phyloP scores from a whole-genome alignment of 1,139 yeast genomes.

The Blastobotrys apis region DNA sequence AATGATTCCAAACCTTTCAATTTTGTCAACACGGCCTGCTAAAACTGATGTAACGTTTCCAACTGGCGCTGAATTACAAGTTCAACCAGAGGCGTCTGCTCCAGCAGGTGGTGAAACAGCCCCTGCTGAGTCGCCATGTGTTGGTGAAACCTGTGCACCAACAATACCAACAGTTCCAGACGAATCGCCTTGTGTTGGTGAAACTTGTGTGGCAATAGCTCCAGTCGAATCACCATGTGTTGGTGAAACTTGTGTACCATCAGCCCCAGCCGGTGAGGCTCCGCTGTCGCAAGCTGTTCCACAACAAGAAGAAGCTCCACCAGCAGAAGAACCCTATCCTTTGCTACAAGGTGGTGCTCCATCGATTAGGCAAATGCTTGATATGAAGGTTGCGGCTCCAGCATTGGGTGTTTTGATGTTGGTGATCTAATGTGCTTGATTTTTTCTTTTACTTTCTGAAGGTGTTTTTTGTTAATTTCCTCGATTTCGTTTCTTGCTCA shows the following conservation, averaged over 20 bases:
- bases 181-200: not conserved
- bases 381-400: slow-evolving; percentile 1
- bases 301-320: not conserved
- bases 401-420: slow-evolving; percentile 6
- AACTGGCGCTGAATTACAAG: too few relatives aligned
- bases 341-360: slow-evolving; percentile 9
- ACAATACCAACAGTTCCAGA: not conserved
- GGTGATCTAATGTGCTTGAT: slow-evolving; percentile 5
- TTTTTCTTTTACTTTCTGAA: not conserved
- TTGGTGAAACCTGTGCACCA: not conserved
- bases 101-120: not conserved
- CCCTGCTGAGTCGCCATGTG: not conserved
- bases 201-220: not conserved
- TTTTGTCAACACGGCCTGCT: not conserved
- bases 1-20: too few relatives aligned
- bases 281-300: not conserved
- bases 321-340: not conserved
- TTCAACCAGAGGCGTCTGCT: not conserved
- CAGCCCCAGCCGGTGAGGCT: not conserved
- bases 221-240: not conserved
- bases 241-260: not conserved
- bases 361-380: not conserved
- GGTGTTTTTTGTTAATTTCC: not conserved
- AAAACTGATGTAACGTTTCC: not conserved
- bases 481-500: not conserved